These are phyloP conservation scores for Evernia prunastri DNA, from an alignment of 495 filamentous ascomycete species.

Conservation along the genomic window DNA sequence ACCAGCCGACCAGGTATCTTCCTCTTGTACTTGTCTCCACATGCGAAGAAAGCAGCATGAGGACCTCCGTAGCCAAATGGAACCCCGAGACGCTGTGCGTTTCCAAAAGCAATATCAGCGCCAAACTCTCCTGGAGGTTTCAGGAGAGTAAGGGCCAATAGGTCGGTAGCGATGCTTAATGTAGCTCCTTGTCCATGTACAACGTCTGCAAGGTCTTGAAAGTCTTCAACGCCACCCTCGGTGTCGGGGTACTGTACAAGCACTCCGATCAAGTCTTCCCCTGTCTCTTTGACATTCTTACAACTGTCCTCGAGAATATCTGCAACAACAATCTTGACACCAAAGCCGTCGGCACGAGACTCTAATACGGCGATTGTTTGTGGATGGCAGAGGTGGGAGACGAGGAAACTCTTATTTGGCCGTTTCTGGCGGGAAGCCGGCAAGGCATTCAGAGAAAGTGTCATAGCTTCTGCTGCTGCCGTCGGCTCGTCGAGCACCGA, in stretches of 20 bases:
- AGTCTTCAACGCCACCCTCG: conserved; percentile 73
- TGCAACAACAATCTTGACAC: conserved; percentile 66
- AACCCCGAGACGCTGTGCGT: conserved; percentile 89
- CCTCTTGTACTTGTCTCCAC: conserved; percentile 84
- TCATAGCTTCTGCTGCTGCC: conserved; percentile 96
- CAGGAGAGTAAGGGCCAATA: conserved; percentile 81
- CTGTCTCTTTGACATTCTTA: conserved; percentile 61
- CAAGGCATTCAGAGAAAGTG: conserved; percentile 75
- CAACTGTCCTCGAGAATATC: conserved; percentile 61
- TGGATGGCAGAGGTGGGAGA: conserved; percentile 76
- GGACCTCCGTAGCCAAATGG: conserved; percentile 93
- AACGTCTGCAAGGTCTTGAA: conserved; percentile 61
- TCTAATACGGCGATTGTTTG: conserved; percentile 84
- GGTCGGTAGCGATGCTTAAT: conserved; percentile 85
- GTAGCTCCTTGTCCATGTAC: conserved; percentile 76
- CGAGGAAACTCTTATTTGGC: conserved; percentile 71
- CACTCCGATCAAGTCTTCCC: conserved; percentile 82
- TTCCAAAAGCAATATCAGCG: conserved; percentile 95
- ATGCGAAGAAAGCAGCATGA: conserved; percentile 96
- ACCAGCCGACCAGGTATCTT: conserved; percentile 94
- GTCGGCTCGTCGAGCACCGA: conserved; percentile 91
- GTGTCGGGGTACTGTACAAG: conserved; percentile 95
- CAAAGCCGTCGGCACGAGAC: conserved; percentile 90
- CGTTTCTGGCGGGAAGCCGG: conserved; percentile 67
- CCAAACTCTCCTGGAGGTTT: conserved; percentile 94